Conservation (phyloP, 176 grass and related monocot genomes). For the Chrysopogon serrulatus region DNA sequence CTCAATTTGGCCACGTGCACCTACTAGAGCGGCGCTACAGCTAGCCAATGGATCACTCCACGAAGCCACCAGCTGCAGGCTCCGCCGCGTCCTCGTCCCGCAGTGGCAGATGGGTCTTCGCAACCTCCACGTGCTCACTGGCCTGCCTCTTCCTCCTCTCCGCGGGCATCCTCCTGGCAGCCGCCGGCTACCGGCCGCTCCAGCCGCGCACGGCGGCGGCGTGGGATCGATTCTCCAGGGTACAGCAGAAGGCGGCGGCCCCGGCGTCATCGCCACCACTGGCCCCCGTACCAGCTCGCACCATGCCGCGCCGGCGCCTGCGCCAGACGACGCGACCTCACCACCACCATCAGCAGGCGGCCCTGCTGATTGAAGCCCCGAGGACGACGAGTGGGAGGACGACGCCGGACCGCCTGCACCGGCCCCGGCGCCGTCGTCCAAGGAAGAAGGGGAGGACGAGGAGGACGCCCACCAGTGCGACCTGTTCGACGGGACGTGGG, state of each 20-base stretch:
- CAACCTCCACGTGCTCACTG: constrained; percentile 1
- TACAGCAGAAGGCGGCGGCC: background rate
- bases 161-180: constrained; percentile 1
- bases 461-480: constrained; percentile 26
- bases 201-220: background rate
- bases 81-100: background rate
- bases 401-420: background rate
- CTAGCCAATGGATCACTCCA: background rate
- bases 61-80: background rate
- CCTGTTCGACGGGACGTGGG: constrained; percentile 52
- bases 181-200: background rate
- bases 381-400: background rate
- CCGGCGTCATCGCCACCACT: background rate
- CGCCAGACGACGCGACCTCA: background rate
- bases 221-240: constrained; percentile 10
- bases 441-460: background rate
- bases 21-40: too few relatives aligned
- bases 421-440: background rate
- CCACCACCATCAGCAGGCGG: background rate
- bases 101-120: constrained; percentile 8
- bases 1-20: background rate
- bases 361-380: background rate
- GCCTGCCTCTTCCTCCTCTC: constrained; percentile 40
- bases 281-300: background rate
- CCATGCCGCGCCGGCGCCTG: background rate